Evolutionary conservation across 23 red algal species (phyloP).

Genomic region (Gracilaria domingensis): DNA sequence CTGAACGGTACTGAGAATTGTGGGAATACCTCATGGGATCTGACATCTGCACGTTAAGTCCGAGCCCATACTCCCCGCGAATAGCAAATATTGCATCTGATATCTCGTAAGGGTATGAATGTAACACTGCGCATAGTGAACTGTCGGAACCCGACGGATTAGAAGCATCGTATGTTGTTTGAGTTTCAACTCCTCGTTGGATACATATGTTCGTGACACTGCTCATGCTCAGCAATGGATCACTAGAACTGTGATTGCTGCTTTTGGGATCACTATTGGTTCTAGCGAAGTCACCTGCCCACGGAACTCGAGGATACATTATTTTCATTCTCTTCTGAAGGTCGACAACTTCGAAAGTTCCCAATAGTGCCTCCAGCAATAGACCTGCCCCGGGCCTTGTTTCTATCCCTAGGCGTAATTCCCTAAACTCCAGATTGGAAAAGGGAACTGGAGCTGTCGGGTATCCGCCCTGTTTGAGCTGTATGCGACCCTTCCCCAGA

Average conservation of each 20-base stretch:
- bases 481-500: slow-evolving; percentile 55
- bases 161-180: neutral
- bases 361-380: slow-evolving; percentile 69
- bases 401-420: slow-evolving; percentile 67
- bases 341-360: slow-evolving; percentile 77
- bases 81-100: slow-evolving; percentile 62
- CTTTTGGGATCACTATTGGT: neutral
- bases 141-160: neutral
- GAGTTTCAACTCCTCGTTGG: neutral
- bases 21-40: neutral
- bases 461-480: slow-evolving; percentile 61
- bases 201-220: neutral
- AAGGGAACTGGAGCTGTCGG: slow-evolving; percentile 40
- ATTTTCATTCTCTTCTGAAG: slow-evolving; percentile 60
- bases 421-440: slow-evolving; percentile 68
- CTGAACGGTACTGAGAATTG: neutral
- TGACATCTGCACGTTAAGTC: neutral
- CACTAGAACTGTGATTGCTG: neutral
- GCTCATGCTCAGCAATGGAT: neutral
- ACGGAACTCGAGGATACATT: slow-evolving; percentile 76
- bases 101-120: slow-evolving; percentile 69
- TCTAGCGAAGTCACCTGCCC: slow-evolving; percentile 34
- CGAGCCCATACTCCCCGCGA: slow-evolving; percentile 64
- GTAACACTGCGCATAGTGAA: neutral
- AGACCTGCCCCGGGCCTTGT: slow-evolving; percentile 67